These are phyloP conservation scores for Luffa acutangula DNA, from an alignment of 306 rosid genomes.

Conservation along the genomic window DNA sequence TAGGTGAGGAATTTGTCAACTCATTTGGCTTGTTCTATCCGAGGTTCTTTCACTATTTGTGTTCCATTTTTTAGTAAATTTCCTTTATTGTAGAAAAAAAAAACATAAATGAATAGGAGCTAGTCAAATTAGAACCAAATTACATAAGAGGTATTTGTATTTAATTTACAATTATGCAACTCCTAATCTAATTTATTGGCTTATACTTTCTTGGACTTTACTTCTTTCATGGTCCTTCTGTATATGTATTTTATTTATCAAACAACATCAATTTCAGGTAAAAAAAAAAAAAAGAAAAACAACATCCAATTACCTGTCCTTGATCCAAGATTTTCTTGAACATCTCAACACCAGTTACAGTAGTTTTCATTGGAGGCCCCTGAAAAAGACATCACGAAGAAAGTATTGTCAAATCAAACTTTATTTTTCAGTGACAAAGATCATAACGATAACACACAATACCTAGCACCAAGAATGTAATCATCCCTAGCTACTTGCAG, in stretches of 20 bases:
- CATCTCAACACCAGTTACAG: conserved; percentile 99
- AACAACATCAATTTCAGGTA: too few species aligned
- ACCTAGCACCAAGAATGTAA: not conserved
- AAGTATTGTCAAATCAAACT: not conserved
- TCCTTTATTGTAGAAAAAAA: not conserved
- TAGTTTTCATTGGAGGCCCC: conserved; percentile 77
- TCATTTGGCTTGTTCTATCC: not conserved
- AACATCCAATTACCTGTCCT: conserved; percentile 65
- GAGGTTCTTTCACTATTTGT: not conserved
- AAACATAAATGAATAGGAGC: not conserved
- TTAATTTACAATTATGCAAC: not conserved
- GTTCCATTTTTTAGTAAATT: conserved; percentile 18
- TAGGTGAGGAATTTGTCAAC: not conserved
- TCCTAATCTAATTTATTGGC: not conserved
- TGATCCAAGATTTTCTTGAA: conserved; percentile 94
- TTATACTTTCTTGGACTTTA: not conserved
- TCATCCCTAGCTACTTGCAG: not conserved
- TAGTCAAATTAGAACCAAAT: not conserved
- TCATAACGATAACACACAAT: not conserved
- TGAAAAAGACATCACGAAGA: conserved; percentile 21
- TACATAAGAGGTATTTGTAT: not conserved
- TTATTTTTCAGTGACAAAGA: not conserved
- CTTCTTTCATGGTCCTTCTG: not conserved
- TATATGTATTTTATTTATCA: not conserved
- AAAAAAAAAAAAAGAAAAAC: not conserved